These are phyloP conservation scores for Mortierella sp. DNA, from an alignment of 371 early-diverging fungal genomes.

Conservation along the genomic window DNA sequence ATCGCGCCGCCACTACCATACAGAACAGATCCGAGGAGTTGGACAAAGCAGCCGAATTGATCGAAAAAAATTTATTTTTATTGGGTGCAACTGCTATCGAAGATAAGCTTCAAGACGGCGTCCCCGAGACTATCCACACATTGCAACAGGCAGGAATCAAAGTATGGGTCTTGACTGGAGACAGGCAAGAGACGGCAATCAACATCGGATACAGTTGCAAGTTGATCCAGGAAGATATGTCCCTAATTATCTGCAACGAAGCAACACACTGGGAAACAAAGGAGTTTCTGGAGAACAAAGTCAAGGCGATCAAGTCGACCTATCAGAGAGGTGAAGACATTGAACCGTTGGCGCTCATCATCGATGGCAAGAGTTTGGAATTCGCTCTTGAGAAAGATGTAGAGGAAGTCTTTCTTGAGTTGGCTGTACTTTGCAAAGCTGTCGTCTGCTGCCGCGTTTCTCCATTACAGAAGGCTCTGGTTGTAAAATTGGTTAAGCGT, in stretches of 20 bases:
- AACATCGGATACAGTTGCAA: constrained; percentile 95
- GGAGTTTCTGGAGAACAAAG: constrained; percentile 80
- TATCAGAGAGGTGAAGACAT: constrained; percentile 70
- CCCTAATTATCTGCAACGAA: constrained; percentile 84
- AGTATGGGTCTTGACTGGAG: constrained; percentile 97
- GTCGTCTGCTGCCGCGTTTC: constrained; percentile 96
- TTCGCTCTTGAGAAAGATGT: constrained; percentile 80
- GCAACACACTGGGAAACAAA: constrained; percentile 84
- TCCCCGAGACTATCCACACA: constrained; percentile 96
- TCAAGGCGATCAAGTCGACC: constrained; percentile 74
- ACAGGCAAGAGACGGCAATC: constrained; percentile 94
- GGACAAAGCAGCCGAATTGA: constrained; percentile 93
- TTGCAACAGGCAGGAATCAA: constrained; percentile 94
- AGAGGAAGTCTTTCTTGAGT: constrained; percentile 79
- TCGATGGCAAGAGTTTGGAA: constrained; percentile 78
- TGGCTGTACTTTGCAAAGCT: constrained; percentile 87
- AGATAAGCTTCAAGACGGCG: constrained; percentile 98
- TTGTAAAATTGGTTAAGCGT: constrained; percentile 91
- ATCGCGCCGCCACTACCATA: constrained; percentile 91
- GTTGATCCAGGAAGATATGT: constrained; percentile 88
- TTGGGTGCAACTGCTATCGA: constrained; percentile 99
- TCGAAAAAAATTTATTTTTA: constrained; percentile 92
- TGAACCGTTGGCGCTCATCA: constrained; percentile 78
- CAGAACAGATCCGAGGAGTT: constrained; percentile 89
- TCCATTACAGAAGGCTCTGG: constrained; percentile 94